phyloP scores from a whole-genome alignment of 2,329 filamentous ascomycete species.

The Aspergillus caelatus region DNA sequence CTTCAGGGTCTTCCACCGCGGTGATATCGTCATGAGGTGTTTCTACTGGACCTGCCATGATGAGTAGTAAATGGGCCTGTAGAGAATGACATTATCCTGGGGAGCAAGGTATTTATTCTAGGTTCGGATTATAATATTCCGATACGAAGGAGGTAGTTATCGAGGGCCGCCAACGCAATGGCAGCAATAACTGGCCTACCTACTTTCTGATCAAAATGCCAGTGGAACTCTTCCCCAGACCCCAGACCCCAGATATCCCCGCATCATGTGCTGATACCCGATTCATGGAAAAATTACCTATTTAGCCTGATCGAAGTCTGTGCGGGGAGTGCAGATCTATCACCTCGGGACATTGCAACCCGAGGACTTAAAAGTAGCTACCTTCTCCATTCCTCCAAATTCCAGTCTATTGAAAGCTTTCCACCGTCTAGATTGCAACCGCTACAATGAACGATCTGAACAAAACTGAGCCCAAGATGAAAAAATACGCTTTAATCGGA shows the following conservation, averaged over 20 bases:
- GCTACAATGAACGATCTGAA: neutral
- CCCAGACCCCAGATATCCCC: neutral
- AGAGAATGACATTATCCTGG: neutral
- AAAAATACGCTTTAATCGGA: conserved; percentile 46
- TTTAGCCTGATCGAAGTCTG: neutral
- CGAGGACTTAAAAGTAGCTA: neutral
- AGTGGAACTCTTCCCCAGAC: neutral
- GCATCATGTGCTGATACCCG: neutral
- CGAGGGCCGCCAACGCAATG: neutral
- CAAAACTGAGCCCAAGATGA: conserved; percentile 1
- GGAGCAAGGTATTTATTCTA: neutral
- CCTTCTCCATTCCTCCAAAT: neutral
- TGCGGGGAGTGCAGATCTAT: neutral
- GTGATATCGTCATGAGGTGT: conserved; percentile 15
- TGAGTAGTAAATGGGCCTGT: neutral
- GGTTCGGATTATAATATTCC: neutral
- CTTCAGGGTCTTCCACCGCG: neutral
- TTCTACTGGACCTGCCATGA: neutral
- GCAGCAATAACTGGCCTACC: neutral
- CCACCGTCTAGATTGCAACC: neutral
- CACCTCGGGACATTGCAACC: neutral
- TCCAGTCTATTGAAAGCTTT: too few relatives aligned
- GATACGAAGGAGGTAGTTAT: neutral
- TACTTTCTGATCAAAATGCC: neutral
- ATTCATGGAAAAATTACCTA: conserved; percentile 3